Evolutionary conservation across 208 protist species (phyloP).

Genomic region (Leishmania martiniquensis): DNA sequence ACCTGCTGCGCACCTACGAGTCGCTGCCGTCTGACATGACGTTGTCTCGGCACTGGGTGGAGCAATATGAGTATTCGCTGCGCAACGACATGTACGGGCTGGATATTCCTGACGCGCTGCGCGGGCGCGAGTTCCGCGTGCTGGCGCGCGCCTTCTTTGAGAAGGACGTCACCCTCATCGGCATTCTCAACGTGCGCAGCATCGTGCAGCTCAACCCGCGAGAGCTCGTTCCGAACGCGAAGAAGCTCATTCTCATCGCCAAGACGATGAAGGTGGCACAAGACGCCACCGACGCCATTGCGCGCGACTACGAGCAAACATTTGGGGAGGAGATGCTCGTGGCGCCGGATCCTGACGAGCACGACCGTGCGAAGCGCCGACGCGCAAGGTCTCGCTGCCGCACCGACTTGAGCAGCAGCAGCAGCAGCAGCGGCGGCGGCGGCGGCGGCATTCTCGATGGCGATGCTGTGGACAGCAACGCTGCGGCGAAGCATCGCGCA

Average conservation of each 20-base stretch:
- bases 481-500: conserved; percentile 3
- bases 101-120: conserved; percentile 57
- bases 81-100: conserved; percentile 79
- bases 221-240: conserved; percentile 49
- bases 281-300: conserved; percentile 49
- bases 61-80: conserved; percentile 85
- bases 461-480: background rate
- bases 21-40: conserved; percentile 52
- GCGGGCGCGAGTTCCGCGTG: conserved; percentile 54
- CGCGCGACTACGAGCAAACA: conserved; percentile 41
- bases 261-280: conserved; percentile 51
- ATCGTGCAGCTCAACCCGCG: conserved; percentile 75
- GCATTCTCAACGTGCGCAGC: conserved; percentile 54
- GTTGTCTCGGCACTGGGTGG: conserved; percentile 63
- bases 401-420: conserved; percentile 10
- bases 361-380: conserved; percentile 27
- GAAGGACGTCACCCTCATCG: conserved; percentile 70
- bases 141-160: conserved; percentile 64
- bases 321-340: conserved; percentile 65
- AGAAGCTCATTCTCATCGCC: conserved; percentile 75
- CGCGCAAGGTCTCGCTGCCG: conserved; percentile 2
- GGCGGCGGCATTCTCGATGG: background rate
- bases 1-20: conserved; percentile 85
- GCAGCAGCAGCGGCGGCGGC: conserved; percentile 7
- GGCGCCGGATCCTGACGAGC: conserved; percentile 45